phyloP scores from a whole-genome alignment of 2,329 filamentous ascomycete genomes.

The Pseudogymnoascus sp. region DNA sequence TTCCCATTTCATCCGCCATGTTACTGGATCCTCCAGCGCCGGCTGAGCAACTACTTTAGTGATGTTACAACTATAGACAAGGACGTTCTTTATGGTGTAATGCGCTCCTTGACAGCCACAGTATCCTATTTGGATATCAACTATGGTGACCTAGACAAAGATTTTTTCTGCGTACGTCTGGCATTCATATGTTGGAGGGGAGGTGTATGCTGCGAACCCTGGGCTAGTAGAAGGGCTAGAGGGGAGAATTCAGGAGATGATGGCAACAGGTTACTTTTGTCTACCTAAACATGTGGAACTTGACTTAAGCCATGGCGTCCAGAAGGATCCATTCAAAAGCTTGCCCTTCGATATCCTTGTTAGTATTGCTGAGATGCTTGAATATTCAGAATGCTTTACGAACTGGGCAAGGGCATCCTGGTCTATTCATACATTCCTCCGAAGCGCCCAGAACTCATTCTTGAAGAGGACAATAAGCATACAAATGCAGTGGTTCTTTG shows the following conservation, averaged over 20 bases:
- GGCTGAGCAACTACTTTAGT: not conserved
- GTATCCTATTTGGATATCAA: not conserved
- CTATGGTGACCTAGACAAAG: not conserved
- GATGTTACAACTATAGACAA: not conserved
- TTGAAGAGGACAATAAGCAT: not conserved
- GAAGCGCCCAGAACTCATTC: not conserved
- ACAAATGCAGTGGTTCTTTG: not conserved
- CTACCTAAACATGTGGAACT: not conserved
- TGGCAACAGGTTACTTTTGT: not conserved
- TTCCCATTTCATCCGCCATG: not conserved
- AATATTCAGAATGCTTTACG: not conserved
- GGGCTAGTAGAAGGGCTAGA: not conserved
- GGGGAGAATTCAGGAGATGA: not conserved
- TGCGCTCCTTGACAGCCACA: not conserved
- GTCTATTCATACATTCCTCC: not conserved
- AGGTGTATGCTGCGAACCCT: not conserved
- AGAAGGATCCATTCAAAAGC: not conserved
- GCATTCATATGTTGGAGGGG: not conserved
- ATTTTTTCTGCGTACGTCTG: not conserved
- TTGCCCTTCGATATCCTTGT: not conserved
- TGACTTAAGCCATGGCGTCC: not conserved
- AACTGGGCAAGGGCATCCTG: not conserved
- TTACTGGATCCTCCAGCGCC: not conserved
- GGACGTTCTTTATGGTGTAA: not conserved
- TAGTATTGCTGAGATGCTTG: not conserved